A percentile compares a stretch with the other conserved stretches of the same genome.
Evolutionary conservation across 2,329 filamentous ascomycete species (phyloP).

Genomic region (Fusarium transvaalense): DNA sequence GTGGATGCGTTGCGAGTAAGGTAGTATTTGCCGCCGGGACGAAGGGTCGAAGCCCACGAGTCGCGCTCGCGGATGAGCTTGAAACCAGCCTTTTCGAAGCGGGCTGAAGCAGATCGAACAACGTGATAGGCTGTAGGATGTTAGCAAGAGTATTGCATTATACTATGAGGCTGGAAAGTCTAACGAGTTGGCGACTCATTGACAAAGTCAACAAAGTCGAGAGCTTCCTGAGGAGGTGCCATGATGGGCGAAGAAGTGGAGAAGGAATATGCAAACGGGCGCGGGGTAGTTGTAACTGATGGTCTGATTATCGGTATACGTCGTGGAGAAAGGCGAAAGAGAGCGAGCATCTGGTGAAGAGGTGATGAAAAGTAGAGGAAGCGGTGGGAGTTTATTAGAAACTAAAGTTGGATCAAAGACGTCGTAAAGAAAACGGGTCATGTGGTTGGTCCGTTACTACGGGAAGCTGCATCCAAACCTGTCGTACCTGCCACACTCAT

Average conservation of each 20-base stretch:
- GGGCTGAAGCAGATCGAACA: conserved; percentile 80
- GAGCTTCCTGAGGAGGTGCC: conserved; percentile 69
- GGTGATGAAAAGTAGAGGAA: conserved; percentile 19
- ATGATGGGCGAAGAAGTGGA: conserved; percentile 57
- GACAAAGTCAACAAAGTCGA: conserved; percentile 93
- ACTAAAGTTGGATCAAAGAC: conserved; percentile 23
- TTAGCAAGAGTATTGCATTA: conserved; percentile 30
- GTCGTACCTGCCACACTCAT: conserved; percentile 18
- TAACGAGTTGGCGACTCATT: conserved; percentile 94
- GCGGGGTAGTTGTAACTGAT: conserved; percentile 23
- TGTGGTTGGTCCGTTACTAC: conserved; percentile 37
- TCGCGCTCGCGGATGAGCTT: conserved; percentile 90
- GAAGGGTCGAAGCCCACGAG: conserved; percentile 82
- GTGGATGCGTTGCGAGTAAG: conserved; percentile 94
- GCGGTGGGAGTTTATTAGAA: conserved; percentile 18
- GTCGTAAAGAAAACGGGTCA: conserved; percentile 24
- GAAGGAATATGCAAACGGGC: conserved; percentile 37
- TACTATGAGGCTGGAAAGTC: conserved; percentile 45
- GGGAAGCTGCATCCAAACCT: conserved; percentile 27
- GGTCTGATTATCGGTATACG: conserved; percentile 26
- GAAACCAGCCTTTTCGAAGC: conserved; percentile 87
- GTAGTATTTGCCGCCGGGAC: conserved; percentile 94
- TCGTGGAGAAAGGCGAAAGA: conserved; percentile 33
- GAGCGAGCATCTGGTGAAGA: conserved; percentile 39
- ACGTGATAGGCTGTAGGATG: conserved; percentile 85